Conservation (phyloP, 2,329 filamentous ascomycete genomes). For the Ampelomyces quisqualis region DNA sequence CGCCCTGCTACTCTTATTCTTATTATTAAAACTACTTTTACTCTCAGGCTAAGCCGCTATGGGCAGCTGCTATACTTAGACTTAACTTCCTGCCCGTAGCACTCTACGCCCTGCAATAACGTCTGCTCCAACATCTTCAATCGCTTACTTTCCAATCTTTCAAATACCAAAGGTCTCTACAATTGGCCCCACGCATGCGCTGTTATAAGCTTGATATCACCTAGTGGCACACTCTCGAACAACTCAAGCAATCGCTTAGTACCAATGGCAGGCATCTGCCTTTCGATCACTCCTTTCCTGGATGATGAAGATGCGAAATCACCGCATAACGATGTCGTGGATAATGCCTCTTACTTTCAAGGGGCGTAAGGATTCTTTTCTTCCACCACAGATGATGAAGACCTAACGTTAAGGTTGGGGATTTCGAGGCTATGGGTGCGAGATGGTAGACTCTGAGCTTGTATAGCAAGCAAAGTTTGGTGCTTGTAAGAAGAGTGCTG, state of each 20-base stretch:
- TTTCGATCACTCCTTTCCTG: too few relatives aligned
- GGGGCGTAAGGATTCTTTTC: too few relatives aligned
- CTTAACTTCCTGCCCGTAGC: conserved; percentile 40
- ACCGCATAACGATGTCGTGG: neutral
- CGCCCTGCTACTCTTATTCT: neutral
- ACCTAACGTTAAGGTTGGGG: too few relatives aligned
- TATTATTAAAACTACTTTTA: neutral
- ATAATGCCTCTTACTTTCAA: neutral
- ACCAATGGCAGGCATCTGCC: conserved; percentile 18
- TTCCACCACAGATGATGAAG: too few relatives aligned
- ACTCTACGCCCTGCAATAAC: conserved; percentile 30
- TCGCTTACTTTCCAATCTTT: conserved; percentile 14
- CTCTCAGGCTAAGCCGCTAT: too few relatives aligned
- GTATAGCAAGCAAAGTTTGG: too few relatives aligned
- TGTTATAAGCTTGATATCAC: conserved; percentile 37
- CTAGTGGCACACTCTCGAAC: conserved; percentile 18
- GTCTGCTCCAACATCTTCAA: conserved; percentile 29
- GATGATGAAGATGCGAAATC: too few relatives aligned
- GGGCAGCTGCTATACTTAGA: too few relatives aligned
- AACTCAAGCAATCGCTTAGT: conserved; percentile 24
- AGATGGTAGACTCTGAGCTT: too few relatives aligned
- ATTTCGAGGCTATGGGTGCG: too few relatives aligned
- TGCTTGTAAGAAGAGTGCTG: too few relatives aligned
- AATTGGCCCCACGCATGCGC: conserved; percentile 44
- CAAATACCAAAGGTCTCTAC: conserved; percentile 26